Evolutionary conservation across 1,284 basidiomycete genomes (phyloP).

Genomic region (Melampsora medusae): DNA sequence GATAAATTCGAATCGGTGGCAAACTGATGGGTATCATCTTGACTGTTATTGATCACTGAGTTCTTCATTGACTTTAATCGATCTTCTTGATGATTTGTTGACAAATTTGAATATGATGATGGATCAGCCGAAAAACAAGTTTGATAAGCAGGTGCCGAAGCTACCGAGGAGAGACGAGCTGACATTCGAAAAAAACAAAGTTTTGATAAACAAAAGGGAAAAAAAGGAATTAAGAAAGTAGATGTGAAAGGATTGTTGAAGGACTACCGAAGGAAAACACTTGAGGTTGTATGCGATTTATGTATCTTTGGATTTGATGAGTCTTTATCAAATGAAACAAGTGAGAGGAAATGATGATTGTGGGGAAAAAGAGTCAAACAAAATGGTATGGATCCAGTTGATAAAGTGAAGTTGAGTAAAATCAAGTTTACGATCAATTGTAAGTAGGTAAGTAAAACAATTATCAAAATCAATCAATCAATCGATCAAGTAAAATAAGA

Average conservation of each 20-base stretch:
- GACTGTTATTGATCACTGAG: neutral
- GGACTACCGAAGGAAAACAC: too few species aligned
- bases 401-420: too few species aligned
- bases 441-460: too few species aligned
- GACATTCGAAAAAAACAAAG: neutral
- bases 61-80: neutral
- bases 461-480: too few species aligned
- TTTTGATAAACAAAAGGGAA: neutral
- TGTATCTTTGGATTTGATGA: too few species aligned
- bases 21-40: neutral
- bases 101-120: neutral
- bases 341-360: too few species aligned
- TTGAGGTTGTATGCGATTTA: too few species aligned
- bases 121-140: neutral
- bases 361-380: too few species aligned
- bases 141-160: slow-evolving; percentile 3
- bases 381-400: too few species aligned
- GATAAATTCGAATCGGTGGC: neutral
- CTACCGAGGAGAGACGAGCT: neutral
- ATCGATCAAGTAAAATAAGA: too few species aligned
- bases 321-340: too few species aligned
- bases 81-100: neutral
- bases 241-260: neutral
- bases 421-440: too few species aligned
- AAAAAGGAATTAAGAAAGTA: neutral